Evolutionary conservation across 2,329 filamentous ascomycete genomes (phyloP), one percentile per base, ranked within the genome.

Genomic region (Metarhizium robertsii): DNA sequence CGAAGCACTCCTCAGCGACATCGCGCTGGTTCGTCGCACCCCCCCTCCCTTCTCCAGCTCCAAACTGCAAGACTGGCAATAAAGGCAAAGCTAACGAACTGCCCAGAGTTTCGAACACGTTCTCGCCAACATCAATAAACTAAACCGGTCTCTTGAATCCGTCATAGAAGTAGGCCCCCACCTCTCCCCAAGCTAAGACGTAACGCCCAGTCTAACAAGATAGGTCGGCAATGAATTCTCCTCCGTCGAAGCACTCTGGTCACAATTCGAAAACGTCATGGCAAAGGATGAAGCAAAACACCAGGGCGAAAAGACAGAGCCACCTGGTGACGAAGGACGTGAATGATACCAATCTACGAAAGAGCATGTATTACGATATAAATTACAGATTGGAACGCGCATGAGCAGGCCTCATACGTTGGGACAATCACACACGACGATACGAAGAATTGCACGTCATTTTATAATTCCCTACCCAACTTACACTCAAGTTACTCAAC

Each of bases 211-310:
- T 5, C 45, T 48, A 30, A 48, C 45, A 6, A 48, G 14, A 11
- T 54, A 90, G 85, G 86, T 99, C 53, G 94, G 94, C 42, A 96
- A 96, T 71, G 94, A 99, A 67, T 96, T 99, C 73, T 86, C 88
- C n/a, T 92, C 90, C 4, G 94, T 99, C 47, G 94, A 99, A 71
- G 91, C 90, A 34, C 79, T 99, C 16, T 99, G 94, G 94, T 95
- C 89, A 43, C 90, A 95, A 66, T 97, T 99, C 67, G 94, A 99
- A 74, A 88, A 86, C 62, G 92, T 97, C 63, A 97, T 96, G 92
- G 89, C 83, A 8, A 89, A 87, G 65, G 80, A 87, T 55, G 61
- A 60, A 49, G 63, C 53, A 20, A 29, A 50, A 20, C 53, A 53
- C n/a, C 47, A 50, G 16, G 69, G 67, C 34, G 63, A 60, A n/a